phyloP scores from a whole-genome alignment of 1,139 yeast species.

The Hanseniaspora uvarum region DNA sequence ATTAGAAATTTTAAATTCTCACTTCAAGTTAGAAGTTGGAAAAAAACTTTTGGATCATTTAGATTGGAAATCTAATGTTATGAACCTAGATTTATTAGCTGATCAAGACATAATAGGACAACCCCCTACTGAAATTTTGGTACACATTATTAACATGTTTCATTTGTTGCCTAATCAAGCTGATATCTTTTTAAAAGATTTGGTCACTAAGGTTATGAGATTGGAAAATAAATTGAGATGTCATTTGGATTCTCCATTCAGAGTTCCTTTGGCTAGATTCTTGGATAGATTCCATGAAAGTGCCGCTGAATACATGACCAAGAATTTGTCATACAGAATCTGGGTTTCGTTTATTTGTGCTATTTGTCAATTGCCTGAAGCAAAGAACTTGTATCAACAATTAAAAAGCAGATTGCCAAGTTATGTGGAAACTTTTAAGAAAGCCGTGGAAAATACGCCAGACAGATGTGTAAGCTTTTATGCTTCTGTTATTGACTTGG shows the following conservation, averaged over 20 bases:
- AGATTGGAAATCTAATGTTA: slow-evolving; percentile 93
- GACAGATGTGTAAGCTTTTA: slow-evolving; percentile 32
- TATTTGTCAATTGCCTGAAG: slow-evolving; percentile 36
- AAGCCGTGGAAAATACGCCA: slow-evolving; percentile 28
- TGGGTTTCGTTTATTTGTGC: slow-evolving; percentile 37
- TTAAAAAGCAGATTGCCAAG: slow-evolving; percentile 45
- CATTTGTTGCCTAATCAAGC: slow-evolving; percentile 89
- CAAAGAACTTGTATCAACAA: slow-evolving; percentile 46
- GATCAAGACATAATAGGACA: slow-evolving; percentile 45
- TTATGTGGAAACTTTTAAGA: slow-evolving; percentile 28
- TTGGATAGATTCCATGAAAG: slow-evolving; percentile 74
- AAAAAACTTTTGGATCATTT: slow-evolving; percentile 83
- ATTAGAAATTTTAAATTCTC: slow-evolving; percentile 75
- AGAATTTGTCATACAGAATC: slow-evolving; percentile 56
- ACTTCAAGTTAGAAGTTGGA: slow-evolving; percentile 94
- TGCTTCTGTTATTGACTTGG: slow-evolving; percentile 61
- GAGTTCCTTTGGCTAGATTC: slow-evolving; percentile 83
- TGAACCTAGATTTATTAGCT: slow-evolving; percentile 40
- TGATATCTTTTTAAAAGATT: slow-evolving; percentile 78
- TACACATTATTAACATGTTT: slow-evolving; percentile 83
- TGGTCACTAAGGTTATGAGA: slow-evolving; percentile 62
- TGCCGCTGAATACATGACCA: slow-evolving; percentile 58
- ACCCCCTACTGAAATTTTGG: slow-evolving; percentile 74
- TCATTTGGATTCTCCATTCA: slow-evolving; percentile 77
- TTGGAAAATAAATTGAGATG: slow-evolving; percentile 79